Percentiles rank a stretch among this genome's conserved stretches.
phyloP scores from a whole-genome alignment of 352 stramenopile genomes.

The Globisporangium mamillatum region DNA sequence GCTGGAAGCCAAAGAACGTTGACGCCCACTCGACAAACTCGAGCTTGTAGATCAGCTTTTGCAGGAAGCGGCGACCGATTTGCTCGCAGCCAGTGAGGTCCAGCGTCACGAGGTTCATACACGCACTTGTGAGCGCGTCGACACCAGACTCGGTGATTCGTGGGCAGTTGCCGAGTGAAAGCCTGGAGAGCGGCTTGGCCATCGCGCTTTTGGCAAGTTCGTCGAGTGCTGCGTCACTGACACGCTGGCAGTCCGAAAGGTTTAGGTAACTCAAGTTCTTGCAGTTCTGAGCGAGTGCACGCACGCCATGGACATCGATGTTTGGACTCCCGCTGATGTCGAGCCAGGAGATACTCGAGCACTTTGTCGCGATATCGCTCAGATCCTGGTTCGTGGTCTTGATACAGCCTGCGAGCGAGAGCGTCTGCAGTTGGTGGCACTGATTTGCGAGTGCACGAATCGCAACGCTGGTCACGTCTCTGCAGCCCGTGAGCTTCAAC shows the following conservation, averaged over 20 bases:
- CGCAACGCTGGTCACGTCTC: conserved; percentile 69
- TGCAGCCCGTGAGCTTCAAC: conserved; percentile 85
- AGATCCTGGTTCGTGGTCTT: conserved; percentile 82
- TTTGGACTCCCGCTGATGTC: conserved; percentile 81
- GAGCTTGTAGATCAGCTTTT: conserved; percentile 65
- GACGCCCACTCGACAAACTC: conserved; percentile 81
- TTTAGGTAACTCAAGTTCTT: conserved; percentile 61
- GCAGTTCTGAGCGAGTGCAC: conserved; percentile 58
- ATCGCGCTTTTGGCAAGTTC: conserved; percentile 31
- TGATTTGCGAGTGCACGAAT: conserved; percentile 71
- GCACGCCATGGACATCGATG: conserved; percentile 57
- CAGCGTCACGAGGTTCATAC: conserved; percentile 80
- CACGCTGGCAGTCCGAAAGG: conserved; percentile 66
- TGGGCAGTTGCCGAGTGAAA: conserved; percentile 69
- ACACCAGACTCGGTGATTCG: conserved; percentile 76
- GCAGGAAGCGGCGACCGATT: conserved; percentile 72
- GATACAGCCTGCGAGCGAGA: conserved; percentile 84
- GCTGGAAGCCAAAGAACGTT: conserved; percentile 85
- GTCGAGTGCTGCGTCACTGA: conserved; percentile 67
- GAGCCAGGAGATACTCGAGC: conserved; percentile 61
- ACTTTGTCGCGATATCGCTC: conserved; percentile 43
- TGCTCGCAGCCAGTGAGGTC: conserved; percentile 77
- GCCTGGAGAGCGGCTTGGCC: conserved; percentile 24
- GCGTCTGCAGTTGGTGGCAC: conserved; percentile 61
- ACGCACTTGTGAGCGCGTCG: conserved; percentile 47